Percentiles rank a stretch among this genome's conserved stretches.
These are phyloP conservation scores for Candida sojae DNA, from an alignment of 1,139 yeast species.

Conservation along the genomic window DNA sequence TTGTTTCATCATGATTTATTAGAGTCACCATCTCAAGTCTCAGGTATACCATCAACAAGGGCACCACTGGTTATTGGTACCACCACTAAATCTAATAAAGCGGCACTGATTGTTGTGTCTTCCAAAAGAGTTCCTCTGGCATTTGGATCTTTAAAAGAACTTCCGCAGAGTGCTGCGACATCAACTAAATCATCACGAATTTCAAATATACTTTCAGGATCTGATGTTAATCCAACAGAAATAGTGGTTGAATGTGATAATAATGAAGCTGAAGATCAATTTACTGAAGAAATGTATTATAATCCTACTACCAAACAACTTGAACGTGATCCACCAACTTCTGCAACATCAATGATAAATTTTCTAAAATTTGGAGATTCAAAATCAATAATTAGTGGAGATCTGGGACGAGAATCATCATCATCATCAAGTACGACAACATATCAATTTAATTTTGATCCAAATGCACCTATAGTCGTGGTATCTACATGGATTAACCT, in stretches of 20 bases:
- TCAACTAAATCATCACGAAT: not conserved
- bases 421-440: not conserved
- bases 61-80: not conserved
- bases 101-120: not conserved
- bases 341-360: conserved; percentile 22
- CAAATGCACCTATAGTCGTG: conserved; percentile 20
- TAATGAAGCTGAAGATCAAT: conserved; percentile 23
- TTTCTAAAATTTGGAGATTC: too few species aligned
- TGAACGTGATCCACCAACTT: conserved; percentile 36
- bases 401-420: not conserved
- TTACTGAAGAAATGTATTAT: conserved; percentile 32
- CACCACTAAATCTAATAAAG: not conserved
- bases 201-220: not conserved
- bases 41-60: not conserved
- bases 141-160: not conserved
- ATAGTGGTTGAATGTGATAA: conserved; percentile 35
- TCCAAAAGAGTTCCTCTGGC: not conserved
- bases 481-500: conserved; percentile 34
- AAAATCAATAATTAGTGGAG: not conserved
- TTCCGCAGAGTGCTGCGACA: not conserved
- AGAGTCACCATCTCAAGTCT: not conserved
- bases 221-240: conserved; percentile 21
- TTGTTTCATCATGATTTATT: conserved; percentile 17
- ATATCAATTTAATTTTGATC: conserved; percentile 3
- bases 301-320: conserved; percentile 37